phyloP scores from a whole-genome alignment of 371 early-diverging fungal genomes.

The Mucor velutinosus region DNA sequence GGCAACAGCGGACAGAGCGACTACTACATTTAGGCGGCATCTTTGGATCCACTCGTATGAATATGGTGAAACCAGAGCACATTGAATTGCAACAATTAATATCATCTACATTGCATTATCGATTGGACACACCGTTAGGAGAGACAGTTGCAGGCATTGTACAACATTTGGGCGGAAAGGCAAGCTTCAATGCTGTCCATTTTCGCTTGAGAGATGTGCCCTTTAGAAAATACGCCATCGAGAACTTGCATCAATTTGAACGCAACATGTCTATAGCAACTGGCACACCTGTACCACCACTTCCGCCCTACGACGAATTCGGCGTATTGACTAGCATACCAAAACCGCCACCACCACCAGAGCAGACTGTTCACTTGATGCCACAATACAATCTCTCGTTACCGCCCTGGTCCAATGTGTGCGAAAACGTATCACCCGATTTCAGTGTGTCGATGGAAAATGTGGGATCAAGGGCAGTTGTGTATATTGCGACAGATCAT shows the following conservation, averaged over 20 bases:
- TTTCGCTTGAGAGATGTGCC: slow-evolving; percentile 57
- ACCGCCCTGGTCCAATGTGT: slow-evolving; percentile 29
- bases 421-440: slow-evolving; percentile 28
- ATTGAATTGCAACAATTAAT: slow-evolving; percentile 28
- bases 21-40: slow-evolving; percentile 59
- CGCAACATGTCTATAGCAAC: slow-evolving; percentile 31
- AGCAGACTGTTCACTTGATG: slow-evolving; percentile 7
- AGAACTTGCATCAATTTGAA: slow-evolving; percentile 37
- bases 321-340: slow-evolving; percentile 14
- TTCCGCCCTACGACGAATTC: slow-evolving; percentile 18
- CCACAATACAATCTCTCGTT: slow-evolving; percentile 15
- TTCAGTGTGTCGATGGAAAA: slow-evolving; percentile 17
- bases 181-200: slow-evolving; percentile 52
- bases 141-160: slow-evolving; percentile 53
- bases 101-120: slow-evolving; percentile 34
- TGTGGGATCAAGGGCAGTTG: slow-evolving; percentile 31
- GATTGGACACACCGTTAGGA: slow-evolving; percentile 31
- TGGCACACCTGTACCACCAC: slow-evolving; percentile 23
- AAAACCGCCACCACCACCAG: slow-evolving; percentile 20
- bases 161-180: slow-evolving; percentile 50
- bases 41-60: slow-evolving; percentile 59
- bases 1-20: slow-evolving; percentile 36
- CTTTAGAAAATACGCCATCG: slow-evolving; percentile 42
- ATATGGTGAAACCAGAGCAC: slow-evolving; percentile 43
- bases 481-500: slow-evolving; percentile 52